Base-by-base conservation (phyloP, 78 protist genomes). In the Tieghemostelium lacteum region DNA sequence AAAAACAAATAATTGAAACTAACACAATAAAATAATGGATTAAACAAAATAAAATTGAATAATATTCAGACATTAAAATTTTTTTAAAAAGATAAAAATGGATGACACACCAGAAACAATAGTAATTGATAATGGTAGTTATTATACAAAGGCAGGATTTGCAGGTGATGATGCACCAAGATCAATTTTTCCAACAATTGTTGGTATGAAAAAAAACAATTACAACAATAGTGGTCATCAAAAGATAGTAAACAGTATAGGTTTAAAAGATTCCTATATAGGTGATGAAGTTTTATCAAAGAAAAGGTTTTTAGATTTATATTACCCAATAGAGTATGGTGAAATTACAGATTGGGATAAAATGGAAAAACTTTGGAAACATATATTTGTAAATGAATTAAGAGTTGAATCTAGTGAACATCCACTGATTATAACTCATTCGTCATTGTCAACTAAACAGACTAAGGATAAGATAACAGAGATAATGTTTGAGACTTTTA, bases 381-480 rank as follows among this genome's bases (percentile, higher is more conserved):
- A 97, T 73, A 86, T 95, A 40, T 94, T 94, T 92, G 88, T 83
- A 87, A 94, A 88, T 85, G 98, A 97, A 92, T 89, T 98, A 37
- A 96, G 98, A 14, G 96, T 97, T 19, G 95, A 94, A 24, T 98
- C 99, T 42, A 98, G 97, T 85, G 99, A 98, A 83, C 98, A 97
- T 69, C 97, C 98, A 63, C 97, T 98, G 10, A 94, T 98, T 26
- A 80, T 98, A 39, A 96, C 99, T 12, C 99, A 97, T 76, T 95
- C 98, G 6, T 98, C 99, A 36, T 94, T 96, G 77, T 97, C 97
- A 87, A 98, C 99, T 17, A 95, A 80, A 75, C 96, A 92, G 36
- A 97, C 97, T 92, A 92, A 98, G 58, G 99, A 98, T 88, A 92
- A 92, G 87, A 93, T 96, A 96, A 66, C 95, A 2, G 95, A 96